A percentile compares a stretch with the other conserved stretches of the same genome.
Evolutionary conservation across 768 basidiomycete genomes (phyloP).

Genomic region (Boletus speciosus): DNA sequence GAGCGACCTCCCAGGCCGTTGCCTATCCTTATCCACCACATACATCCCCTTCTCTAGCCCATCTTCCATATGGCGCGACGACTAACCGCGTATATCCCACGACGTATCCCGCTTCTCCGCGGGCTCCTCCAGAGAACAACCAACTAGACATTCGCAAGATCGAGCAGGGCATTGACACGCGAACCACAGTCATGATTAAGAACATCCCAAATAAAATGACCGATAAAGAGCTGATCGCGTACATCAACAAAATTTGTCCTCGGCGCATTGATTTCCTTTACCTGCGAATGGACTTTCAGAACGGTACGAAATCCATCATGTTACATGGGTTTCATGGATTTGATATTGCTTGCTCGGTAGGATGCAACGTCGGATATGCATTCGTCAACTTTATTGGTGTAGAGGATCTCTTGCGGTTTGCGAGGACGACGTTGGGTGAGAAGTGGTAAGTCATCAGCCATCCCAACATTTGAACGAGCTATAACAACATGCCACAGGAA

Average conservation of each 20-base stretch:
- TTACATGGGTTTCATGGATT: neutral
- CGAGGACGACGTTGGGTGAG: slow-evolving; percentile 67
- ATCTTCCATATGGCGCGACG: slow-evolving; percentile 18
- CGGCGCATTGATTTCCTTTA: slow-evolving; percentile 84
- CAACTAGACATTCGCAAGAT: slow-evolving; percentile 67
- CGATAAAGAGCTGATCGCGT: slow-evolving; percentile 65
- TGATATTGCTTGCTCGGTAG: slow-evolving; percentile 33
- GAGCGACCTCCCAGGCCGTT: slow-evolving; percentile 17
- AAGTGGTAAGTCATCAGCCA: slow-evolving; percentile 58
- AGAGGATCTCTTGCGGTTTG: slow-evolving; percentile 72
- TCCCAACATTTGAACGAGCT: neutral
- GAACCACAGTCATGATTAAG: slow-evolving; percentile 87
- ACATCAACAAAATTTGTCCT: slow-evolving; percentile 70
- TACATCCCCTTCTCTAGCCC: slow-evolving; percentile 19
- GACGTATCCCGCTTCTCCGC: slow-evolving; percentile 27
- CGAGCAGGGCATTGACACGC: slow-evolving; percentile 71
- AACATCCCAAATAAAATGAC: slow-evolving; percentile 93
- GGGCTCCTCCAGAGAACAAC: slow-evolving; percentile 42
- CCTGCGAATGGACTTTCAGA: slow-evolving; percentile 81
- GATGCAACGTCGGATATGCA: slow-evolving; percentile 77
- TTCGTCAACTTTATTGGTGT: slow-evolving; percentile 89
- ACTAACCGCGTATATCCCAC: slow-evolving; percentile 19
- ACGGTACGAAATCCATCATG: slow-evolving; percentile 44
- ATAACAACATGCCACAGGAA: slow-evolving; percentile 52
- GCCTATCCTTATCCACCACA: slow-evolving; percentile 31